Conservation (phyloP, 768 basidiomycete genomes). For the Lentinula aciculospora region DNA sequence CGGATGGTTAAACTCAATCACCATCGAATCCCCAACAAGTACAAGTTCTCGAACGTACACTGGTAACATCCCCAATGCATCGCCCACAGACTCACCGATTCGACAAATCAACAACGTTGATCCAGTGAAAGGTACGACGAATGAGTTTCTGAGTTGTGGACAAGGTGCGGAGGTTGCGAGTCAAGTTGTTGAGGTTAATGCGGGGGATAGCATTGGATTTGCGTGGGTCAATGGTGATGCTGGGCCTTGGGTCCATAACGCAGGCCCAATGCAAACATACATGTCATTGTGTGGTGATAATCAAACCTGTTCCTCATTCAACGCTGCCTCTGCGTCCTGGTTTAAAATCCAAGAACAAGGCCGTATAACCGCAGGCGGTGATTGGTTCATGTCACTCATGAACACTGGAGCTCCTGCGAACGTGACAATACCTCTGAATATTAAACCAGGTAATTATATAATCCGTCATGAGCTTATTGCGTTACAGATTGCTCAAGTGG, state of each 20-base stretch:
- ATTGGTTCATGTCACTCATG: slow-evolving; percentile 6
- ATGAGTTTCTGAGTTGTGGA: slow-evolving; percentile 39
- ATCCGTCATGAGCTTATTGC: slow-evolving; percentile 49
- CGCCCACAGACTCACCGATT: slow-evolving; percentile 29
- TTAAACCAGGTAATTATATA: slow-evolving; percentile 42
- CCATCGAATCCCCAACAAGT: too few species aligned
- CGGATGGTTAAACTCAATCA: slow-evolving; percentile 4
- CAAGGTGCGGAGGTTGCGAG: slow-evolving; percentile 33
- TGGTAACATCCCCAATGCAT: slow-evolving; percentile 5
- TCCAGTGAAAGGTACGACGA: slow-evolving; percentile 41
- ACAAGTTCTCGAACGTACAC: neutral
- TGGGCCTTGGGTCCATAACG: slow-evolving; percentile 39
- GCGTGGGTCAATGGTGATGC: slow-evolving; percentile 34
- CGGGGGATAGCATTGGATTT: slow-evolving; percentile 36
- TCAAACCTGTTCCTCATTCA: slow-evolving; percentile 30
- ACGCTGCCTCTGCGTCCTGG: slow-evolving; percentile 36
- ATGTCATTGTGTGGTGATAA: slow-evolving; percentile 41
- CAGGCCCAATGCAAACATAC: slow-evolving; percentile 47
- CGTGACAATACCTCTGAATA: slow-evolving; percentile 24
- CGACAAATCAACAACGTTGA: slow-evolving; percentile 34
- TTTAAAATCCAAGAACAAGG: slow-evolving; percentile 42
- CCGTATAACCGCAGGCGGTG: neutral
- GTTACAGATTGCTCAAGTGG: slow-evolving; percentile 33
- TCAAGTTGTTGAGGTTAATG: slow-evolving; percentile 35
- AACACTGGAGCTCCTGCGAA: slow-evolving; percentile 22